phyloP scores from a whole-genome alignment of 2,329 filamentous ascomycete genomes.

The Phoma herbarum region DNA sequence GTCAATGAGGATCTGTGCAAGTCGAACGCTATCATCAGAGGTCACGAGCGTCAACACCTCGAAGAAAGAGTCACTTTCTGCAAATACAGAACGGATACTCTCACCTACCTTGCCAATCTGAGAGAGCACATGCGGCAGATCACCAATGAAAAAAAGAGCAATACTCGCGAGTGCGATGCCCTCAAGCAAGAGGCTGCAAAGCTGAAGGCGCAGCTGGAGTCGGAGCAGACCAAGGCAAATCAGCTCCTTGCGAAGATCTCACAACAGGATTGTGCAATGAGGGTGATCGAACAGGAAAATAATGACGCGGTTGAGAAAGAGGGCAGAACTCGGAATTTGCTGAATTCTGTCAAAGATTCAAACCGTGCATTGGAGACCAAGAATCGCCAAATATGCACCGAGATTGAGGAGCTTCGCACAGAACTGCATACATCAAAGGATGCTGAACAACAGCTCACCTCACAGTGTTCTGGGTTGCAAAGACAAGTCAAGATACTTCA shows the following conservation, averaged over 20 bases:
- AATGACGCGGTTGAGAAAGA: conserved; percentile 6
- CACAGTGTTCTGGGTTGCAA: conserved; percentile 25
- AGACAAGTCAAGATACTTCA: conserved; percentile 21
- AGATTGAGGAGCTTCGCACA: conserved; percentile 20
- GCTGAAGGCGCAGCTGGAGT: conserved; percentile 3
- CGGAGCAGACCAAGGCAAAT: conserved; percentile 18
- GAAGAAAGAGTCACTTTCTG: conserved; percentile 12
- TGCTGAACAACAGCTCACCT: conserved; percentile 9
- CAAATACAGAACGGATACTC: conserved; percentile 9
- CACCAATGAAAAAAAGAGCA: conserved; percentile 12
- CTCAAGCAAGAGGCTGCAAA: conserved; percentile 13
- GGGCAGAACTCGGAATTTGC: background rate
- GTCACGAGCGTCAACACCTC: conserved; percentile 15
- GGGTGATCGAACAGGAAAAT: conserved; percentile 26
- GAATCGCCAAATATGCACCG: conserved; percentile 21
- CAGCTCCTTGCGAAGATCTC: conserved; percentile 13
- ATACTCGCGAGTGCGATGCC: conserved; percentile 6
- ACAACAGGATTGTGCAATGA: conserved; percentile 20
- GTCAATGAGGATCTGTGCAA: conserved; percentile 21
- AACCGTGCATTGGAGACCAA: conserved; percentile 17
- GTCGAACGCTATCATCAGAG: conserved; percentile 12
- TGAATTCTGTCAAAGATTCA: background rate
- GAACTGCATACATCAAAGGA: conserved; percentile 20
- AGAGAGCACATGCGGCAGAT: conserved; percentile 22
- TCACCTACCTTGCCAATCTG: conserved; percentile 17